Evolutionary conservation across 495 filamentous ascomycete genomes (phyloP).

Genomic region (Aspergillus leporis): DNA sequence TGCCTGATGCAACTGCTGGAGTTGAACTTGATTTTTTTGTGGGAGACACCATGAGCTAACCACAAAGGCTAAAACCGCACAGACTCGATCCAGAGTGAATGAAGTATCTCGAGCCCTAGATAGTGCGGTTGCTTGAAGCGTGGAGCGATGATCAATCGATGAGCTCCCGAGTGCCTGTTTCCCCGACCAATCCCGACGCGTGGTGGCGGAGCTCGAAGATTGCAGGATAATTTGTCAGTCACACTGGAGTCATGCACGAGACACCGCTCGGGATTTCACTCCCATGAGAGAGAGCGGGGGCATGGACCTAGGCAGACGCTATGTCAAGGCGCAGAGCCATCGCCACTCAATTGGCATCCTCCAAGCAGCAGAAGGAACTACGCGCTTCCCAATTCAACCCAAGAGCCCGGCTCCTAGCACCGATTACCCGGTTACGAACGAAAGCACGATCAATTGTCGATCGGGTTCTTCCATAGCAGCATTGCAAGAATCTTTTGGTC

Average conservation of each 20-base stretch:
- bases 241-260: slow-evolving; percentile 4
- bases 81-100: neutral
- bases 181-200: neutral
- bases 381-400: neutral
- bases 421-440: neutral
- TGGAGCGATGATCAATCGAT: slow-evolving; percentile 1
- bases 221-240: slow-evolving; percentile 4
- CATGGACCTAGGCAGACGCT: neutral
- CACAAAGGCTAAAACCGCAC: neutral
- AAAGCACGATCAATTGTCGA: neutral
- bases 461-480: neutral
- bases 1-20: neutral
- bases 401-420: neutral
- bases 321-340: neutral
- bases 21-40: neutral
- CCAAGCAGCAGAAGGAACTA: neutral
- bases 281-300: neutral
- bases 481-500: neutral
- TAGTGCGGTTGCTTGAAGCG: neutral
- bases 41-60: neutral
- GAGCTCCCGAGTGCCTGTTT: neutral
- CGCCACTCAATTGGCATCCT: neutral
- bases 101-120: neutral
- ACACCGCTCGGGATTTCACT: neutral
- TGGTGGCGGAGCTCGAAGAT: neutral